These are phyloP conservation scores for Sporothrix variecibatus DNA, from an alignment of 2,329 filamentous ascomycete species.

Conservation along the genomic window DNA sequence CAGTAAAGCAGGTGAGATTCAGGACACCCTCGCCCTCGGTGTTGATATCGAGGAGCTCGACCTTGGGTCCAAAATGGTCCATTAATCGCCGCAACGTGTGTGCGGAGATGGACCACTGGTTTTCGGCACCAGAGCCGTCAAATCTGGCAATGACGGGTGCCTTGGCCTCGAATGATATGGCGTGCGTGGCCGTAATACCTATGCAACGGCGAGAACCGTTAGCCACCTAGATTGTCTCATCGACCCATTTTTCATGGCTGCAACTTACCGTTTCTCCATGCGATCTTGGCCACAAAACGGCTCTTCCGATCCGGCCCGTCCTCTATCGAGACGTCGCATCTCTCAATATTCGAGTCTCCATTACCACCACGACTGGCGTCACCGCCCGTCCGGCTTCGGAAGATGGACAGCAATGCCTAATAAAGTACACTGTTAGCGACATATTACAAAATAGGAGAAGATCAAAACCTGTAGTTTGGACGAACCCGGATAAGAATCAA, in stretches of 20 bases:
- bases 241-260: neutral
- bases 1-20: conserved; percentile 79
- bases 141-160: conserved; percentile 78
- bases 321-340: conserved; percentile 72
- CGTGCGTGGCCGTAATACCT: conserved; percentile 76
- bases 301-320: conserved; percentile 71
- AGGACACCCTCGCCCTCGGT: conserved; percentile 70
- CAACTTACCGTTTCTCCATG: conserved; percentile 68
- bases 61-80: conserved; percentile 78
- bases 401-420: conserved; percentile 70
- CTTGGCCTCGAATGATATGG: conserved; percentile 71
- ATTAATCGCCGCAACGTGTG: conserved; percentile 72
- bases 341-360: conserved; percentile 69
- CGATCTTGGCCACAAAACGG: conserved; percentile 71
- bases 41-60: conserved; percentile 78
- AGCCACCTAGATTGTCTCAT: neutral
- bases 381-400: conserved; percentile 63
- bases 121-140: conserved; percentile 63
- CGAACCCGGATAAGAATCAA: conserved; percentile 70
- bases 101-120: conserved; percentile 73
- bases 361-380: conserved; percentile 61
- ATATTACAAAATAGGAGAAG: neutral
- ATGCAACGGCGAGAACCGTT: neutral
- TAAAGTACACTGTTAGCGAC: neutral
- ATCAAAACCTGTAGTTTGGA: neutral